Evolutionary conservation across 176 grass and related monocot genomes (phyloP).

Genomic region (Aegilops tauschii): DNA sequence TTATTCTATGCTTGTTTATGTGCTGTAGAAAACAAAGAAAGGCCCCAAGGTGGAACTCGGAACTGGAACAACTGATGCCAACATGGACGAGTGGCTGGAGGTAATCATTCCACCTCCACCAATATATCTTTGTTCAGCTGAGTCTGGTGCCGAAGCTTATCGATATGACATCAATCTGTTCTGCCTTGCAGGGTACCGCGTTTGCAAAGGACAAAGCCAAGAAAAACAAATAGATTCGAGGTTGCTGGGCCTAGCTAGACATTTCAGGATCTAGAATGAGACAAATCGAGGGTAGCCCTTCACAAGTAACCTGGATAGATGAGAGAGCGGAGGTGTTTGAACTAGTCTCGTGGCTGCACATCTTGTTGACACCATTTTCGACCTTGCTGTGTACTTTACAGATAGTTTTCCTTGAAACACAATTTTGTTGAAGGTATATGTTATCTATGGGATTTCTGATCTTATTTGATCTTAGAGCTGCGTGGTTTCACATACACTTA

Average conservation of each 20-base stretch:
- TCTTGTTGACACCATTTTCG: conserved; percentile 38
- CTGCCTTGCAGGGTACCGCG: conserved; percentile 59
- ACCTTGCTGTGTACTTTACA: conserved; percentile 47
- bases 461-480: background rate
- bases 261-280: conserved; percentile 43
- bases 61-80: conserved; percentile 69
- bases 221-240: conserved; percentile 57
- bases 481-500: background rate
- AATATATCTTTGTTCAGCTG: background rate
- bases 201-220: conserved; percentile 60
- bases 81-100: conserved; percentile 97
- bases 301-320: conserved; percentile 41
- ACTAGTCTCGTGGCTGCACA: conserved; percentile 34
- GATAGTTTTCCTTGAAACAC: conserved; percentile 34
- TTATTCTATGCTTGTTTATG: background rate
- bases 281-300: conserved; percentile 30
- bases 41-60: conserved; percentile 84
- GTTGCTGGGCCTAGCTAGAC: conserved; percentile 26
- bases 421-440: conserved; percentile 50
- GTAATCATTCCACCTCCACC: conserved; percentile 28
- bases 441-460: conserved; percentile 11
- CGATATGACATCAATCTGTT: background rate
- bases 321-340: conserved; percentile 31
- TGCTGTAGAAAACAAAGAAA: conserved; percentile 84
- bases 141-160: background rate